Evolutionary conservation across 2,329 filamentous ascomycete genomes (phyloP).

Genomic region (Ascochyta fabae): DNA sequence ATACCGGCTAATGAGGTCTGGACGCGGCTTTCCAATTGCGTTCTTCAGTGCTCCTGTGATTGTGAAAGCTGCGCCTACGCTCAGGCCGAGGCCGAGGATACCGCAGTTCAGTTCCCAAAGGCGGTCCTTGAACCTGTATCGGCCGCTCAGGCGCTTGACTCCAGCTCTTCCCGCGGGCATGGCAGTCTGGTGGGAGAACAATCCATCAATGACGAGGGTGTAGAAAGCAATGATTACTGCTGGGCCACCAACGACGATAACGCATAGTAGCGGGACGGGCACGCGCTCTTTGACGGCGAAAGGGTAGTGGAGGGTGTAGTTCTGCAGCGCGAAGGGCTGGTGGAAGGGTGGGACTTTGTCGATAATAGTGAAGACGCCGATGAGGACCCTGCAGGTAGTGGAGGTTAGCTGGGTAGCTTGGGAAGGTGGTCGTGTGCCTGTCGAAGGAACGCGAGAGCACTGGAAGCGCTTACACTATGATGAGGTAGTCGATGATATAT

Average conservation of each 20-base stretch:
- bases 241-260: conserved; percentile 59
- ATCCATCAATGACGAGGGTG: conserved; percentile 63
- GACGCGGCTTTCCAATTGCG: conserved; percentile 64
- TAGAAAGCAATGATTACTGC: conserved; percentile 61
- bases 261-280: conserved; percentile 56
- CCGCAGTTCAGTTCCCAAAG: conserved; percentile 69
- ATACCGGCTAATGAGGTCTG: conserved; percentile 65
- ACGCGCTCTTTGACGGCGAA: conserved; percentile 63
- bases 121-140: conserved; percentile 61
- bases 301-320: conserved; percentile 65
- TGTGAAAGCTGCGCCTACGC: conserved; percentile 62
- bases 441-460: conserved; percentile 8
- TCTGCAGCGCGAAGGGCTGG: conserved; percentile 63
- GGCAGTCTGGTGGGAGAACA: conserved; percentile 59
- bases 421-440: conserved; percentile 46
- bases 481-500: conserved; percentile 65
- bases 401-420: conserved; percentile 26
- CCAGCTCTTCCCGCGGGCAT: conserved; percentile 37
- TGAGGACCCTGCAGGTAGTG: conserved; percentile 53
- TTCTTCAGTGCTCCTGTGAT: conserved; percentile 65
- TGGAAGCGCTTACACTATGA: conserved; percentile 58
- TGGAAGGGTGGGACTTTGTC: conserved; percentile 63
- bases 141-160: conserved; percentile 49
- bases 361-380: conserved; percentile 59
- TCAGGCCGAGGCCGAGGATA: conserved; percentile 62